phyloP scores from a whole-genome alignment of 192 early-diverging fungal species.

The Chytriomyces confervae region DNA sequence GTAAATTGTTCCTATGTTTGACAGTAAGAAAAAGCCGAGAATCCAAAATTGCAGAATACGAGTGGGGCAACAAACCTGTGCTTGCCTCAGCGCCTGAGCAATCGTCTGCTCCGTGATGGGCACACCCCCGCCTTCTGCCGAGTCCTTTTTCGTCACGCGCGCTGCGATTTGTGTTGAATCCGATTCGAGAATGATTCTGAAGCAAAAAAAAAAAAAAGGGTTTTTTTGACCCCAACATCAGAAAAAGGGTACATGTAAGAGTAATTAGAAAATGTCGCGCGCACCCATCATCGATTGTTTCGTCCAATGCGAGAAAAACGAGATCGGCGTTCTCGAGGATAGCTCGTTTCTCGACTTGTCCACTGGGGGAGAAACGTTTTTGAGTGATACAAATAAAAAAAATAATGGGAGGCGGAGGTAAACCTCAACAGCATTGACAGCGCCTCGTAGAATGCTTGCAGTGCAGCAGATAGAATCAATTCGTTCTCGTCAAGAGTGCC shows the following conservation, averaged over 20 bases:
- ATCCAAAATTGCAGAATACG: too few species aligned
- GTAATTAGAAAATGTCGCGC: too few species aligned
- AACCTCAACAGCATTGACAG: conserved; percentile 83
- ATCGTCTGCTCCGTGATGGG: conserved; percentile 54
- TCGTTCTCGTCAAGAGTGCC: conserved; percentile 94
- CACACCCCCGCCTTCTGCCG: conserved; percentile 41
- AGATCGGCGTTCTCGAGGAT: conserved; percentile 92
- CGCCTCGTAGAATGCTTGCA: conserved; percentile 85
- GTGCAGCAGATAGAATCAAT: conserved; percentile 76
- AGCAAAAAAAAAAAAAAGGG: too few species aligned
- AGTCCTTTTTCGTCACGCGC: conserved; percentile 53
- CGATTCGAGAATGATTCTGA: conserved; percentile 54
- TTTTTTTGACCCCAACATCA: too few species aligned
- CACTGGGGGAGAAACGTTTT: conserved; percentile 53
- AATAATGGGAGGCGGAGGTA: not conserved
- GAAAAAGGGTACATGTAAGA: too few species aligned
- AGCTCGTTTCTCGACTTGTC: conserved; percentile 88
- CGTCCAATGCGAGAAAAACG: conserved; percentile 88
- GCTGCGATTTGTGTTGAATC: conserved; percentile 51
- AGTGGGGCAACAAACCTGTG: conserved; percentile 25
- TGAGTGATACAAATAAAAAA: not conserved
- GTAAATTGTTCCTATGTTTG: conserved; percentile 55
- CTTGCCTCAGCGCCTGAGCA: conserved; percentile 50
- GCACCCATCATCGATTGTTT: conserved; percentile 93
- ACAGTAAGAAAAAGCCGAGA: too few species aligned